Conservation (phyloP, 495 filamentous ascomycete genomes). For the Neurospora sp. region DNA sequence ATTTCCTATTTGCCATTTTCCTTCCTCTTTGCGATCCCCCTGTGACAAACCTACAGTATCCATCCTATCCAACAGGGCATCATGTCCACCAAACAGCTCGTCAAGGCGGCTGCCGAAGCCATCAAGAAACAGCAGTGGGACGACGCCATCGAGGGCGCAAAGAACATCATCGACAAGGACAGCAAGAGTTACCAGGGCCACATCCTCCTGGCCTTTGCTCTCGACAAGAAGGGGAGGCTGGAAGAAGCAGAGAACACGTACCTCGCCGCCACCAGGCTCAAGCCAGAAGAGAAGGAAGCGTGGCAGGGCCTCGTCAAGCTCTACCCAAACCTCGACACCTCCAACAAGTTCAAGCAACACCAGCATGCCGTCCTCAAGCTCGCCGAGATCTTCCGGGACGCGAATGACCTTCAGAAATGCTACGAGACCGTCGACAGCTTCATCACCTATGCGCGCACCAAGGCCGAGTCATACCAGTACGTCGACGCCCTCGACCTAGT, state of each 20-base stretch:
- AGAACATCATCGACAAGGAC: slow-evolving; percentile 58
- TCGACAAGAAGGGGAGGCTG: slow-evolving; percentile 61
- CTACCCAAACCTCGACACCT: slow-evolving; percentile 61
- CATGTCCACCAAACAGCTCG: slow-evolving; percentile 59
- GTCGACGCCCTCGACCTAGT: slow-evolving; percentile 63
- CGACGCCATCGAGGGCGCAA: slow-evolving; percentile 56
- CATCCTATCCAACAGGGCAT: slow-evolving; percentile 1
- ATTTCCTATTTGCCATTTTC: background rate
- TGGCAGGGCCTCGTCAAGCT: slow-evolving; percentile 88
- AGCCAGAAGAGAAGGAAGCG: slow-evolving; percentile 48
- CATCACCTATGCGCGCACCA: slow-evolving; percentile 52
- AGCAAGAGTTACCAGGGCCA: slow-evolving; percentile 73
- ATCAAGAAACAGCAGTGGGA: slow-evolving; percentile 74
- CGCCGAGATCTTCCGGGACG: slow-evolving; percentile 61
- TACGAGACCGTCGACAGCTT: slow-evolving; percentile 78
- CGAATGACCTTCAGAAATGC: slow-evolving; percentile 57
- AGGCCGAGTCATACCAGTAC: slow-evolving; percentile 63
- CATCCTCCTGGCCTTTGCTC: slow-evolving; percentile 71
- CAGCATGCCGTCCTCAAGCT: slow-evolving; percentile 59
- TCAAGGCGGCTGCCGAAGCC: slow-evolving; percentile 75
- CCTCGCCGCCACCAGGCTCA: slow-evolving; percentile 53
- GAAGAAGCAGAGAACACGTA: slow-evolving; percentile 70
- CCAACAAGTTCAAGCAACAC: slow-evolving; percentile 61
- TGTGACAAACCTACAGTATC: background rate
- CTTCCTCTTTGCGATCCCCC: too few relatives aligned